Evolutionary conservation across 805 yeast species (phyloP), one percentile per base, ranked within the genome.

Genomic region (Kockiozyma suomiensis): DNA sequence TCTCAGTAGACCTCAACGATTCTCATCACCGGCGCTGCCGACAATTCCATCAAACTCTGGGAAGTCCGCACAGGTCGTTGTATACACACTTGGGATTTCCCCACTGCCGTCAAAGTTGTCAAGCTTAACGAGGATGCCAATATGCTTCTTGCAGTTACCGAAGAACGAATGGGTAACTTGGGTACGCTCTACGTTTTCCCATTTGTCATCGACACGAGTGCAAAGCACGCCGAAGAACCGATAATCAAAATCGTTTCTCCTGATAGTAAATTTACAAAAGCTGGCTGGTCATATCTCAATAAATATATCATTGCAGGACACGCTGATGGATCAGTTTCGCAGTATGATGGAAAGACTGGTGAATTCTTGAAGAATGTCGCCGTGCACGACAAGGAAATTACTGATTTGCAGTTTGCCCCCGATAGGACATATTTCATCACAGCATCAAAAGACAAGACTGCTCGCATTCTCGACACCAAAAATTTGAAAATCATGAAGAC

Each of bases 341-440:
- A 91, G 73, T 90, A 84, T 73, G 88, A 90, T 71, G 84, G 88
- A 15, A 69, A 73, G 46, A 87, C 90, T 45, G 97, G 97, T 54
- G 88, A 86, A 70, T 79, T 84, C 58, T 70, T 88, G 33, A 76
- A 76, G 25, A 75, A 85, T 7, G 79, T 79, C 15, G 81, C 81
- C 70, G 84, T 86, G 40, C 98, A 94, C 76, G 92, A 89, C 61
- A 82, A 82, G 67, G 64, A 62, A 25, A 79, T 94, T 70, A 90
- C 96, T 26, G 99, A 94, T 75, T 76, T 94, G 70, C 99, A 94
- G 77, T 88, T 92, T 73, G 84, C 93, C 13, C 84, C 83, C 63
- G 98, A 93, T 76, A 82, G 78, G 70, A 85, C 97, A 13, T 94
- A 94, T 75, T 90, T 94, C 76, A 84, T 94, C 72, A 90, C 97